These are phyloP conservation scores for Hypocrella siamensis DNA, from an alignment of 2,329 filamentous ascomycete genomes.

Conservation along the genomic window DNA sequence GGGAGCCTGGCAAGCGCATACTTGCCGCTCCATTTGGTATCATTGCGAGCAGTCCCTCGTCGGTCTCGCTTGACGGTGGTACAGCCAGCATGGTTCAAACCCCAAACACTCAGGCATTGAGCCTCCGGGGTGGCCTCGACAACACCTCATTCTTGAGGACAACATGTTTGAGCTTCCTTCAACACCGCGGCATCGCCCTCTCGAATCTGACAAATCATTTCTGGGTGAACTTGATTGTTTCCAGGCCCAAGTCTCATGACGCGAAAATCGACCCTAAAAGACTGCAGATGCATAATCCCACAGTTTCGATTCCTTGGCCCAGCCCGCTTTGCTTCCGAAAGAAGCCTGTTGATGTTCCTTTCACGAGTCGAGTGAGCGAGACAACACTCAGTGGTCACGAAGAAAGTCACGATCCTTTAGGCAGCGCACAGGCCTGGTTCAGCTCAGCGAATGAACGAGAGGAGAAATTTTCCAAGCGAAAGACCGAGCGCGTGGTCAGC, in stretches of 20 bases:
- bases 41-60: constrained; percentile 13
- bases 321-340: constrained; percentile 36
- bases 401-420: constrained; percentile 32
- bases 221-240: constrained; percentile 36
- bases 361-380: constrained; percentile 23
- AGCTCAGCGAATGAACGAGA: constrained; percentile 27
- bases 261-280: constrained; percentile 24
- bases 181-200: constrained; percentile 31
- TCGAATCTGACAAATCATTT: constrained; percentile 25
- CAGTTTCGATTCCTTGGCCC: constrained; percentile 36
- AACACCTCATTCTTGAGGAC: constrained; percentile 31
- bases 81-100: constrained; percentile 29
- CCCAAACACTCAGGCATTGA: constrained; percentile 34
- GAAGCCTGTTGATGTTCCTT: constrained; percentile 23
- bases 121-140: constrained; percentile 23
- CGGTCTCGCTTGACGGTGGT: constrained; percentile 7
- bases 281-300: constrained; percentile 17
- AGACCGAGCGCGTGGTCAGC: constrained; percentile 30
- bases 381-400: constrained; percentile 19
- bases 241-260: constrained; percentile 27
- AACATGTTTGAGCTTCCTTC: constrained; percentile 33
- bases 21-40: constrained; percentile 39
- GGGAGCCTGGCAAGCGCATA: constrained; percentile 26
- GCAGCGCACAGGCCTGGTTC: constrained; percentile 33
- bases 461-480: constrained; percentile 29